Base-by-base conservation (phyloP, 495 filamentous ascomycete genomes). In the Neurospora cerealis region DNA sequence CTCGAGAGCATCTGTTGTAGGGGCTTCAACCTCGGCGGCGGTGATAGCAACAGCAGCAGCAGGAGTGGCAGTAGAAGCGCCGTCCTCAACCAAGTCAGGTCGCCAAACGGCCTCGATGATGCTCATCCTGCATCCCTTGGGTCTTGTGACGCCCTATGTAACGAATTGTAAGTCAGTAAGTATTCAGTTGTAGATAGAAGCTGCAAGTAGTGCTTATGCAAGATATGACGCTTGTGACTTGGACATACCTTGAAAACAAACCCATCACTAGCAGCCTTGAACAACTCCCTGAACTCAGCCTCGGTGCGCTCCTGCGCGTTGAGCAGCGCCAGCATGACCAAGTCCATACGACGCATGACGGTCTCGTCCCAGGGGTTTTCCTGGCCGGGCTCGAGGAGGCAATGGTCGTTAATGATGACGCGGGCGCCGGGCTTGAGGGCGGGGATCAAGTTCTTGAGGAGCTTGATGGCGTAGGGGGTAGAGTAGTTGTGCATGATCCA, bases 401-500 rank as follows among this genome's bases (percentile, higher is more conserved):
- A 85, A 74, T 86, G 79, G 73, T 89, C 87, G 74, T 87, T 88
- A 71, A 87, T 84, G 72, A 88, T 70, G 69, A 89, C 78, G 48
- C 82, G 82, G 11, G 88, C 83, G 66, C 87, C 87, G 2, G 82
- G 81, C 76, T 88, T 89, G 34, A 91, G 80, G 0, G 87, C 87
- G 5, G 88, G 88, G 46, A 89, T 83, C 32, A 90, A 75, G 70
- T 82, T 83, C 71, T 79, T 75, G 32, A 91, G 81, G 69, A 90
- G 85, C 71, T 85, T 81, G n/a, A 87, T 73, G 2, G 86, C 85
- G 75, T 89, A 89, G 40, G 86, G 87, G 34, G 88, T 87, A 34
- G 86, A 85, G 80, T 89, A 86, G 79, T 90, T 87, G 78, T 89
- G 89, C 70, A 90, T 75, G 72, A 88, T 87, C 84, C 85, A 88